These are phyloP conservation scores for Pseudozyma sp. DNA, from an alignment of 1,284 basidiomycete species.

Conservation along the genomic window DNA sequence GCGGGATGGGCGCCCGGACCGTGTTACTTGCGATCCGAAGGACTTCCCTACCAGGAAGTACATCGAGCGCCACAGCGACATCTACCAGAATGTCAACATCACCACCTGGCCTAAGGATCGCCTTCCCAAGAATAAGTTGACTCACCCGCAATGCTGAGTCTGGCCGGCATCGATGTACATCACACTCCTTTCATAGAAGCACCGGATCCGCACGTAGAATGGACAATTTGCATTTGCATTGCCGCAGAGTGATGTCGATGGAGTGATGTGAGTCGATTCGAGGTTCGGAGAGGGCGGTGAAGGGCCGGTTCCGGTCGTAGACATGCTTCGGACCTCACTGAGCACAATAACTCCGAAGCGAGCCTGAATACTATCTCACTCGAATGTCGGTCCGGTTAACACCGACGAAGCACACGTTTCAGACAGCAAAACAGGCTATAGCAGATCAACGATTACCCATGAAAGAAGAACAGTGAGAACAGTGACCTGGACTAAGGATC, in stretches of 20 bases:
- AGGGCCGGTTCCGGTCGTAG: slow-evolving; percentile 28
- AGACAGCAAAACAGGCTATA: too few relatives aligned
- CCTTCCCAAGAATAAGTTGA: slow-evolving; percentile 48
- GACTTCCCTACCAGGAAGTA: slow-evolving; percentile 65
- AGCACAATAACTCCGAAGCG: too few relatives aligned
- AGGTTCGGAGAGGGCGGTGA: slow-evolving; percentile 23
- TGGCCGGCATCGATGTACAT: too few relatives aligned
- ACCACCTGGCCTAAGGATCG: slow-evolving; percentile 50
- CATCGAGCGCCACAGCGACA: slow-evolving; percentile 58
- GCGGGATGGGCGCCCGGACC: slow-evolving; percentile 38
- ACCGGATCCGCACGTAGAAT: too few relatives aligned
- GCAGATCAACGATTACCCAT: too few relatives aligned
- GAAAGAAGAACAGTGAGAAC: too few relatives aligned
- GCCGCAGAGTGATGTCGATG: too few relatives aligned
- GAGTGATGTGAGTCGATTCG: not conserved
- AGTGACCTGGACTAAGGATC: slow-evolving; percentile 50
- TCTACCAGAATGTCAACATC: slow-evolving; percentile 66
- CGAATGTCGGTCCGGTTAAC: too few relatives aligned
- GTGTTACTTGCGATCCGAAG: slow-evolving; percentile 58
- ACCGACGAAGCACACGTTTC: too few relatives aligned
- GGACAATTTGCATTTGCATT: too few relatives aligned
- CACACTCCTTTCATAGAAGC: too few relatives aligned
- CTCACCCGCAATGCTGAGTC: slow-evolving; percentile 15
- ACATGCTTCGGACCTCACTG: not conserved
- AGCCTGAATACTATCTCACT: too few relatives aligned